These are phyloP conservation scores for Globisporangium ultimum DNA, from an alignment of 352 stramenopile genomes.

Conservation along the genomic window DNA sequence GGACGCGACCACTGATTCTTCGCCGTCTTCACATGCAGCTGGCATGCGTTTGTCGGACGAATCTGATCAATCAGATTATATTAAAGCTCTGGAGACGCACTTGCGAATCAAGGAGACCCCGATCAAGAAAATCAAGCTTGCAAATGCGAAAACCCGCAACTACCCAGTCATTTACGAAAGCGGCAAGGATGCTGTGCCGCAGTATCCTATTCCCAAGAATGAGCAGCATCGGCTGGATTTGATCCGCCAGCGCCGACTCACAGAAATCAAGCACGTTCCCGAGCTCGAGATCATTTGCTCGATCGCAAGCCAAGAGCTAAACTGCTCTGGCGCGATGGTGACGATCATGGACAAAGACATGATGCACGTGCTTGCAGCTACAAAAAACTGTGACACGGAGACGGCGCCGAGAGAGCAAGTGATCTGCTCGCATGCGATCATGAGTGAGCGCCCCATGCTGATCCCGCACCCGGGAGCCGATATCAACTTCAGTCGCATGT, in stretches of 20 bases:
- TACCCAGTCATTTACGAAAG: conserved; percentile 4
- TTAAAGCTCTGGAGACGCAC: conserved; percentile 9
- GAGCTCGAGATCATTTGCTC: conserved; percentile 58
- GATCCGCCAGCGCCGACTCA: conserved; percentile 24
- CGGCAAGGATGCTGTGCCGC: background rate
- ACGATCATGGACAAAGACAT: conserved; percentile 41
- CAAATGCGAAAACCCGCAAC: conserved; percentile 7
- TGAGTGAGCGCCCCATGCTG: conserved; percentile 47
- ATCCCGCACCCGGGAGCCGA: conserved; percentile 55
- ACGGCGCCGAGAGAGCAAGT: conserved; percentile 35
- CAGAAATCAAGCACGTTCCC: conserved; percentile 22
- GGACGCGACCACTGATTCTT: background rate
- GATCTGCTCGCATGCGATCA: conserved; percentile 55
- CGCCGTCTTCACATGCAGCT: no score
- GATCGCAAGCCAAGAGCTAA: conserved; percentile 31
- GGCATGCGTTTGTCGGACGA: conserved; percentile 2
- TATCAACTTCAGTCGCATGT: conserved; percentile 37
- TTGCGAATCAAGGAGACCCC: conserved; percentile 9
- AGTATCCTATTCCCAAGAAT: conserved; percentile 7
- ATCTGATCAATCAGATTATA: conserved; percentile 7
- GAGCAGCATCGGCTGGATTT: conserved; percentile 27
- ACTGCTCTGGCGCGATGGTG: conserved; percentile 37
- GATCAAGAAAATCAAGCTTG: conserved; percentile 2
- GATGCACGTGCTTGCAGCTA: conserved; percentile 40
- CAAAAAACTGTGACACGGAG: conserved; percentile 17